phyloP scores from a whole-genome alignment of 805 yeast genomes.

The Metschnikowia borealis region DNA sequence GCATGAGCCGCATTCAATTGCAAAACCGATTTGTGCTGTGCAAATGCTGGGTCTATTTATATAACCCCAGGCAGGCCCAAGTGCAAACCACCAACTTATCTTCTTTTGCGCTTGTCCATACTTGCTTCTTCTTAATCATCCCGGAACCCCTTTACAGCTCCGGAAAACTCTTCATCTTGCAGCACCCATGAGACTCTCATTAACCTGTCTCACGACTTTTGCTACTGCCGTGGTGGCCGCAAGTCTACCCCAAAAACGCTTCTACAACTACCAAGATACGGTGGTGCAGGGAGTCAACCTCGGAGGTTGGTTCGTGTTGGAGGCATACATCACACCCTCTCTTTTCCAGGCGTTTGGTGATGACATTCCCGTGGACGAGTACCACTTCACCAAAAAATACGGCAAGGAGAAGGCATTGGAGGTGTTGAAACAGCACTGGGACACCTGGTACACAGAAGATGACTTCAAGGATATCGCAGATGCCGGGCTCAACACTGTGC shows the following conservation, averaged over 20 bases:
- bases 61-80: background rate
- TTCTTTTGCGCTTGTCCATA: background rate
- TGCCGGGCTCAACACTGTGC: constrained; percentile 75
- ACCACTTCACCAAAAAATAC: constrained; percentile 54
- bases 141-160: background rate
- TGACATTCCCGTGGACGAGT: constrained; percentile 76
- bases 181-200: constrained; percentile 7
- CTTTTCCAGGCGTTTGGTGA: constrained; percentile 53
- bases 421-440: constrained; percentile 67
- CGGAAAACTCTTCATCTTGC: background rate
- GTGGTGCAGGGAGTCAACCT: constrained; percentile 66
- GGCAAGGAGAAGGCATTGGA: constrained; percentile 56
- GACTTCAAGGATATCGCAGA: constrained; percentile 61
- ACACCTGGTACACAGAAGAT: constrained; percentile 64
- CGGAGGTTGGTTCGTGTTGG: constrained; percentile 90
- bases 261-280: constrained; percentile 34
- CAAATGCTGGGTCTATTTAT: background rate
- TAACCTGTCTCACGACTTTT: constrained; percentile 7
- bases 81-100: background rate
- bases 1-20: constrained; percentile 1
- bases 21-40: constrained; percentile 2
- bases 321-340: constrained; percentile 82
- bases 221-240: constrained; percentile 11
- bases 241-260: constrained; percentile 11
- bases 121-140: background rate